Base-by-base conservation (phyloP, 768 basidiomycete genomes). In the Tylopilus cervinicoccineus region DNA sequence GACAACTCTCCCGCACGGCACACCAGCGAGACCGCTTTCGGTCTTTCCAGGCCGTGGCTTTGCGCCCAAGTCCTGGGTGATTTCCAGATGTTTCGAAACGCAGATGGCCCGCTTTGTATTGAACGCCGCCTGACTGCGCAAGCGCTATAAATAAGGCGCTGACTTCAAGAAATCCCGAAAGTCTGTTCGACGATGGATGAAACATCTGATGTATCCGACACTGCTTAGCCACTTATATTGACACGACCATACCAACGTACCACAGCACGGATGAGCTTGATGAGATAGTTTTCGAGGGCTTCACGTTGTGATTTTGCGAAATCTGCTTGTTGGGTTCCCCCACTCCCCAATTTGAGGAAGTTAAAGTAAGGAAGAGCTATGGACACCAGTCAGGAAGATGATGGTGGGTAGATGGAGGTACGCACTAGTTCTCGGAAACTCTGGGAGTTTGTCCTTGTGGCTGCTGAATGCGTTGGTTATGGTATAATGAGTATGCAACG, bases 41-140 rank as follows among this genome's bases (percentile, higher is more conserved):
- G 52, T 76, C 78, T 43, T 57, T 71, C 73, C 84, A 79, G 14
- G 75, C 70, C 1, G 75, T 70, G 13, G 84, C 80, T 59, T 85
- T 84, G 27, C 86, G 77, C 14, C 85, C 82, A 50, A 86, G 84
- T 1, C 75, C 77, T 2, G 72, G 68, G 19, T 76, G 77, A 47
- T 70, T 76, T 24, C 78, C 75, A 27, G 70, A 69, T 2, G 76
- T 64, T 51, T 83, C 77, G 12, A 88, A 74, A 55, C 74, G 71
- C 16, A 99, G 70, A 60, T 80, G 87, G 1, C 96, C 95, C 8
- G 88, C 93, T 69, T 99, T 99, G 56, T 87, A 87, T 61, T 97
- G 95, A 20, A 79, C 71, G 6, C 93, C 93, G 17, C 93, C 94
- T 2, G 81, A 77, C 43, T 78, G 78, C 0, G 93, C 90, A 17